Evolutionary conservation across 225 moss, liverwort and hornwort species (phyloP).

Genomic region (Physcomitrellopsis africana): DNA sequence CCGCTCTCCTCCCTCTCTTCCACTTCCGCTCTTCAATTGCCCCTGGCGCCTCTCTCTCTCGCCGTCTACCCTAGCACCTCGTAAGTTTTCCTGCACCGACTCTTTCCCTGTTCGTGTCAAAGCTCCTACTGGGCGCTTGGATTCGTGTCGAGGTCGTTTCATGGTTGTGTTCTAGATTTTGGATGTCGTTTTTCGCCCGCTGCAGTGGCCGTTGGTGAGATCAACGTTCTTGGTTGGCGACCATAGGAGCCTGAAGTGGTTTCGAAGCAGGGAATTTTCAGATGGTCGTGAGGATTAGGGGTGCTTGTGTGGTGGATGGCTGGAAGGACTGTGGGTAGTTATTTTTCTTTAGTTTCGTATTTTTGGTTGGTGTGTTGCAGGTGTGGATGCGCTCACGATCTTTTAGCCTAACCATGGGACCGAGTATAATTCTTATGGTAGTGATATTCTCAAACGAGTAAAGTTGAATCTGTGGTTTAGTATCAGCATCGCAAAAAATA

Average conservation of each 20-base stretch:
- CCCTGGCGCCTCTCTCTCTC: constrained; percentile 8
- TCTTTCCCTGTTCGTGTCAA: not conserved
- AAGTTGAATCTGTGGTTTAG: too few species aligned
- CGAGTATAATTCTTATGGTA: not conserved
- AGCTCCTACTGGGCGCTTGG: not conserved
- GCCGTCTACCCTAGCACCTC: constrained; percentile 51
- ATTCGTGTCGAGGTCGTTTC: not conserved
- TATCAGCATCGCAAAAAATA: not conserved
- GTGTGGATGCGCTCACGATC: constrained; percentile 24
- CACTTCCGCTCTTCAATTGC: too few species aligned
- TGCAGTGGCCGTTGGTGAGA: constrained; percentile 34
- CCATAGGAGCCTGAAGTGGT: constrained; percentile 15
- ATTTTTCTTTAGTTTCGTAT: not conserved
- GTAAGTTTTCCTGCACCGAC: constrained; percentile 36
- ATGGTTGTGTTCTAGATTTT: not conserved
- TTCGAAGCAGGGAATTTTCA: constrained; percentile 15
- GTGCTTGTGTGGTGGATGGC: constrained; percentile 21
- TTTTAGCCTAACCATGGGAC: constrained; percentile 21
- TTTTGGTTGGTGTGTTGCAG: constrained; percentile 17
- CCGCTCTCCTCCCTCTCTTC: constrained; percentile 21
- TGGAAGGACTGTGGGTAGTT: not conserved
- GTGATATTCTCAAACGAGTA: not conserved
- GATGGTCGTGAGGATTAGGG: constrained; percentile 14
- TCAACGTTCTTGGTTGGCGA: constrained; percentile 1
- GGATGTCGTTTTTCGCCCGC: not conserved